Conservation (phyloP, 306 rosid species). For the Quercus glauca region DNA sequence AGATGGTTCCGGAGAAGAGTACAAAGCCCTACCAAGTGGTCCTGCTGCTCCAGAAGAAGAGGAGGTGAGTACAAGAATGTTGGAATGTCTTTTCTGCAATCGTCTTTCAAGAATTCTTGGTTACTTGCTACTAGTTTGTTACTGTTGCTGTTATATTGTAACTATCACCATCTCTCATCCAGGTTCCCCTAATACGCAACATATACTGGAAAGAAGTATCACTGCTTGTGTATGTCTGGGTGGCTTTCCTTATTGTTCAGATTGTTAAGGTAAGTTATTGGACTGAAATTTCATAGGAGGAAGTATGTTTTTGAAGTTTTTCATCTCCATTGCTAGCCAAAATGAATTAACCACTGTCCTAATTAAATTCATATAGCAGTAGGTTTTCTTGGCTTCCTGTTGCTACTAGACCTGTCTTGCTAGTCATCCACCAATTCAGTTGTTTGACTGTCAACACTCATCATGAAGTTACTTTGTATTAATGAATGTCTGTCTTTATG, state of each 20-base stretch:
- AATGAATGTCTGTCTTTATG: slow-evolving; percentile 10
- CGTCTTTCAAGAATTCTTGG: background rate
- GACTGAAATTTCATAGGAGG: background rate
- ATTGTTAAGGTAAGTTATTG: slow-evolving; percentile 56
- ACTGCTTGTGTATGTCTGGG: slow-evolving; percentile 72
- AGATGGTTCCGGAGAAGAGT: slow-evolving; percentile 55
- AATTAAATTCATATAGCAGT: background rate
- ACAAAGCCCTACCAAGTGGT: slow-evolving; percentile 59
- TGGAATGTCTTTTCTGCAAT: background rate
- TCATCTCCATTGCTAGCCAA: slow-evolving; percentile 19
- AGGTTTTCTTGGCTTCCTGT: background rate
- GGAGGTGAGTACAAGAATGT: slow-evolving; percentile 40
- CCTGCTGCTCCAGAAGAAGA: slow-evolving; percentile 56
- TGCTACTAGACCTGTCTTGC: background rate
- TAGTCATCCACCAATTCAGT: background rate
- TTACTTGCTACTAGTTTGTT: background rate
- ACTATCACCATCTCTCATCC: slow-evolving; percentile 20
- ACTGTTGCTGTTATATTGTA: background rate
- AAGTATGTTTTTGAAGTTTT: background rate
- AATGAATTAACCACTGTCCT: background rate
- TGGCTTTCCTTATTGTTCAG: slow-evolving; percentile 73
- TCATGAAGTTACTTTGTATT: background rate
- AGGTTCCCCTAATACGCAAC: slow-evolving; percentile 52
- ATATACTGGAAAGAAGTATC: slow-evolving; percentile 64
- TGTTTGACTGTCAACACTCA: background rate